Conservation (phyloP, 2,329 filamentous ascomycete species). For the Cordyceps farinosa region DNA sequence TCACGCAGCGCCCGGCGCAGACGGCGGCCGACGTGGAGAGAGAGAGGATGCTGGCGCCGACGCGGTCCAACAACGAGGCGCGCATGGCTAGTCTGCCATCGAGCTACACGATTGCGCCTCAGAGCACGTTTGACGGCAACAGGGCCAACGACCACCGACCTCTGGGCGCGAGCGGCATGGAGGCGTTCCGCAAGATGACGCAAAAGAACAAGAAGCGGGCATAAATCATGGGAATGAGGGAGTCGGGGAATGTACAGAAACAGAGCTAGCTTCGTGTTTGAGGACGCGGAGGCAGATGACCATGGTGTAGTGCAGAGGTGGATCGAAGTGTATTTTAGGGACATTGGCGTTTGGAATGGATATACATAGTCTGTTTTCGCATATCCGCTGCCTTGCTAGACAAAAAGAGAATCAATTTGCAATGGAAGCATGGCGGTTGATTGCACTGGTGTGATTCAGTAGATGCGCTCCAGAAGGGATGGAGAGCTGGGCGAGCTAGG, state of each 20-base stretch:
- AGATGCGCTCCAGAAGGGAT: too few species aligned
- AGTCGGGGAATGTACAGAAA: neutral
- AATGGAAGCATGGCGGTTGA: too few species aligned
- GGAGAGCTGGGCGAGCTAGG: neutral
- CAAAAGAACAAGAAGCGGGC: constrained; percentile 56
- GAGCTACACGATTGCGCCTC: constrained; percentile 58
- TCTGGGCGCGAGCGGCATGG: constrained; percentile 59
- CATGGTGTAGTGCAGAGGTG: neutral
- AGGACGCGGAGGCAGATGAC: too few species aligned
- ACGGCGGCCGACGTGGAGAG: constrained; percentile 49
- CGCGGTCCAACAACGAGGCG: constrained; percentile 53
- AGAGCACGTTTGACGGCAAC: constrained; percentile 57
- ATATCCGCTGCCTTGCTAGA: neutral
- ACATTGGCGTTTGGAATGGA: constrained; percentile 5
- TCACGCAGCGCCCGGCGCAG: constrained; percentile 46
- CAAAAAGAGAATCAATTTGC: neutral
- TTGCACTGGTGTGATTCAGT: neutral
- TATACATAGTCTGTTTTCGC: neutral
- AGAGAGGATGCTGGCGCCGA: constrained; percentile 56
- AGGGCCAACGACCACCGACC: constrained; percentile 53
- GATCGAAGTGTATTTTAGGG: constrained; percentile 5
- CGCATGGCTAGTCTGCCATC: constrained; percentile 51
- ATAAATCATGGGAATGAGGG: neutral
- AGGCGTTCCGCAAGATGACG: constrained; percentile 64
- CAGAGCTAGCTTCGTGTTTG: too few species aligned